Base-by-base conservation (phyloP, 805 yeast species). In the Cyberlindnera lachancei region DNA sequence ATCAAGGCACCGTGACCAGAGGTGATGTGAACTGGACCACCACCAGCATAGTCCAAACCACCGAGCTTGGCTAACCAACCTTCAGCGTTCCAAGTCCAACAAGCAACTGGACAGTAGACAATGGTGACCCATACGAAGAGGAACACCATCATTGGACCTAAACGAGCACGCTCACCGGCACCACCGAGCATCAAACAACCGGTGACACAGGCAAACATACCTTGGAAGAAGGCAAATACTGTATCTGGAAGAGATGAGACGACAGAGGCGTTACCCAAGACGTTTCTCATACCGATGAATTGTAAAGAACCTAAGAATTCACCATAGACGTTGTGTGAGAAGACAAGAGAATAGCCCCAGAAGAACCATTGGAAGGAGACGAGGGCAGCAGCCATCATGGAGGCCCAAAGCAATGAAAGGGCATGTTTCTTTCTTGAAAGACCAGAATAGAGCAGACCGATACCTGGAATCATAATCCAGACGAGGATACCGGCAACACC, bases 131-230 rank as follows among this genome's bases (percentile, higher is more conserved):
- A 92, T 45, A 84, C 61, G 60, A 92, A 92, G 44, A 90, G 66
- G 66, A 87, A 90, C 20, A 92, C 74, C 90, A 92, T 83, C 90
- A 88, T 83, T 40, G 98, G 97, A 25, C 90, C 90, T 43, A 92
- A 73, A 52, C 97, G 73, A 13, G 95, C 96, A 59, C 98, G 78
- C 64, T 92, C 98, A 59, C 94, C 85, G 32, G 96, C 96, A 61
- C 96, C 98, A 58, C 98, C 98, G 29, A 88, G 71, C 94, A 90
- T 79, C 61, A 92, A 72, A 54, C 84, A 80, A 42, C 94, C 96
- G 20, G 97, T 87, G 30, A 81, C 81, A 56, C 81, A 75, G 27
- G 97, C 97, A 53, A 92, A 92, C 96, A 86, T 86, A 53, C 96
- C 94, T 64, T 90, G 97, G 75, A 78, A 90, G 42, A 84, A 79